phyloP scores from a whole-genome alignment of 805 yeast genomes.

The Candida tallmaniae region DNA sequence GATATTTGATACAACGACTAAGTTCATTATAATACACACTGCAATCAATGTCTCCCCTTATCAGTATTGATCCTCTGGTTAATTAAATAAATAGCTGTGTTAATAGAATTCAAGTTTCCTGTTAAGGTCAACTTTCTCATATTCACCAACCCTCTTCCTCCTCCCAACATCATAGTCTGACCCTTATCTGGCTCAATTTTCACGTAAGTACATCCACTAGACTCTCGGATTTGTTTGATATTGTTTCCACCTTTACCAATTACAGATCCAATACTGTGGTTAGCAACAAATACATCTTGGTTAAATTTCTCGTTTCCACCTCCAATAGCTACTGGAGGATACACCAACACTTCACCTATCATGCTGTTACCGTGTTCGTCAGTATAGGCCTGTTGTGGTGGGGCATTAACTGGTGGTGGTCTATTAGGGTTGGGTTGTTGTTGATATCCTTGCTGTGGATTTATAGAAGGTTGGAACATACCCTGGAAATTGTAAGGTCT shows the following conservation, averaged over 20 bases:
- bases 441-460: constrained; percentile 37
- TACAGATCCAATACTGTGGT: constrained; percentile 73
- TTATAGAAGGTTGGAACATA: constrained; percentile 70
- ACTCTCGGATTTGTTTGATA: constrained; percentile 69
- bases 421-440: constrained; percentile 6
- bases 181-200: constrained; percentile 59
- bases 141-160: constrained; percentile 39
- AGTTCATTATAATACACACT: no score
- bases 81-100: constrained; percentile 66
- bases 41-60: constrained; percentile 50
- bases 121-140: constrained; percentile 60
- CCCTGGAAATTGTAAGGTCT: constrained; percentile 33
- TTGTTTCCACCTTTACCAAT: constrained; percentile 86
- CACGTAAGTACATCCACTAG: constrained; percentile 69
- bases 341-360: constrained; percentile 40
- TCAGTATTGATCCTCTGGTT: constrained; percentile 69
- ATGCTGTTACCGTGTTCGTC: constrained; percentile 43
- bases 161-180: constrained; percentile 45
- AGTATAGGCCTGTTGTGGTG: constrained; percentile 33
- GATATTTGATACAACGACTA: no score
- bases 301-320: constrained; percentile 50
- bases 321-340: constrained; percentile 30
- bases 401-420: constrained; percentile 18
- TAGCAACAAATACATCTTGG: constrained; percentile 73
- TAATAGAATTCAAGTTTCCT: constrained; percentile 65